Percentiles rank a stretch among this genome's conserved stretches.
phyloP scores from a whole-genome alignment of 164 flowering plant genomes.

The Tinospora cordifolia region DNA sequence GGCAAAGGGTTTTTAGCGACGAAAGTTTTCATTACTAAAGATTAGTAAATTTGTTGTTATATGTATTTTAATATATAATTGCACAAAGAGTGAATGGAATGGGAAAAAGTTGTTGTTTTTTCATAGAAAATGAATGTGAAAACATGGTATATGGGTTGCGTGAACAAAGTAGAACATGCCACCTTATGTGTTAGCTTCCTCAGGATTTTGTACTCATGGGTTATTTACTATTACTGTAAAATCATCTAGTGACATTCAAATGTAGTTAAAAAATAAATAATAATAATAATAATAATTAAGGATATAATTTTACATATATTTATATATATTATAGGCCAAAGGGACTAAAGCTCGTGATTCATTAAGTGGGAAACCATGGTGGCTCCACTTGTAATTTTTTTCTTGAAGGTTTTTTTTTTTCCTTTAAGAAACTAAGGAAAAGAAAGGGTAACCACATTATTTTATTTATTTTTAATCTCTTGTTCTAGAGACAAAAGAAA shows the following conservation, averaged over 20 bases:
- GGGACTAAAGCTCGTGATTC: not conserved
- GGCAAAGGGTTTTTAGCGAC: no score
- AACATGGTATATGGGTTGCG: not conserved
- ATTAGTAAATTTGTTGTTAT: no score
- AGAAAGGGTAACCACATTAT: not conserved
- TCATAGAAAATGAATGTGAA: not conserved
- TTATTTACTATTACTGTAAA: not conserved
- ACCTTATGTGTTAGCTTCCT: not conserved
- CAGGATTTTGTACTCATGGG: not conserved
- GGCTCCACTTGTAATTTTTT: not conserved
- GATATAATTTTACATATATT: not conserved
- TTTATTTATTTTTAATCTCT: no score
- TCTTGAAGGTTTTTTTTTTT: no score
- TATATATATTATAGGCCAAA: not conserved
- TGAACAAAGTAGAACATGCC: slow-evolving; percentile 2
- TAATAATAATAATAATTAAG: not conserved
- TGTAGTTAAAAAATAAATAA: not conserved
- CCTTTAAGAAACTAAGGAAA: not conserved
- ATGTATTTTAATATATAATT: not conserved
- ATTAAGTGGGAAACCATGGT: not conserved
- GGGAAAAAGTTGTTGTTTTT: not conserved
- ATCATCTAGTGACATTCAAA: not conserved
- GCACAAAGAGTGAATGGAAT: not conserved
- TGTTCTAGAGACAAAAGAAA: not conserved
- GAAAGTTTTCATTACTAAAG: no score